Evolutionary conservation across 140 eudicot species (phyloP), one percentile per base, ranked within the genome.

Genomic region (Ambrosia hybrid): DNA sequence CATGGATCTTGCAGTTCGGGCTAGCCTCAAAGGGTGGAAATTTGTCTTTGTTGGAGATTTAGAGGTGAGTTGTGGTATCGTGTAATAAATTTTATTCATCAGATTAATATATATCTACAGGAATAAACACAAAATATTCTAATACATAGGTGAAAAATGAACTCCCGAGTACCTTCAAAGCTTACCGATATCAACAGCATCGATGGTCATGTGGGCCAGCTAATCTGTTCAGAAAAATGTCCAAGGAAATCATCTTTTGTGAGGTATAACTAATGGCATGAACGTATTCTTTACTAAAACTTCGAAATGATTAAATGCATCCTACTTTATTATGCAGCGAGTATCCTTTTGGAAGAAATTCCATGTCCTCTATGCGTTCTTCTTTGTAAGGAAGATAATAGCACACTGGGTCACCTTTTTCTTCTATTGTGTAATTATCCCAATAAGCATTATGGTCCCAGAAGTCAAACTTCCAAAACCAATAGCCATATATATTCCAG

Each of bases 131-230:
- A 70, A 26, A 33, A 21, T 12, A 57, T 58, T 58, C 38, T 11
- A 45, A 46, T 46, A 34, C 58, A 48, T 69, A 87, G 97, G 95
- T 90, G 16, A 90, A 83, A 81, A 90, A 86, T 61, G 97, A 90
- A 73, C 95, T 90, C 60, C 97, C 97, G 21, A 90, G 97, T 62
- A 90, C 97, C 63, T 87, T 87, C 70, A 90, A 90, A 82, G 97
- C 95, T 15, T 90, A 85, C 64, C 70, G 97, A 36, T 90, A 12
- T 73, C 97, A 90, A 77, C 97, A 90, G 74, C 97, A 90, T 65
- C 91, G 97, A 6, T 90, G 97, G 97, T 90, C 97, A 52, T 90
- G 97, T 76, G 97, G 97, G 26, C 97, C 97, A 6, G 97, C 97
- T 30, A 90, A 90, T 73, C 83, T 90, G 30, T 85, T 90, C 68